These are phyloP conservation scores for Syzygium jambos DNA, from an alignment of 345 rosid species.

Conservation along the genomic window DNA sequence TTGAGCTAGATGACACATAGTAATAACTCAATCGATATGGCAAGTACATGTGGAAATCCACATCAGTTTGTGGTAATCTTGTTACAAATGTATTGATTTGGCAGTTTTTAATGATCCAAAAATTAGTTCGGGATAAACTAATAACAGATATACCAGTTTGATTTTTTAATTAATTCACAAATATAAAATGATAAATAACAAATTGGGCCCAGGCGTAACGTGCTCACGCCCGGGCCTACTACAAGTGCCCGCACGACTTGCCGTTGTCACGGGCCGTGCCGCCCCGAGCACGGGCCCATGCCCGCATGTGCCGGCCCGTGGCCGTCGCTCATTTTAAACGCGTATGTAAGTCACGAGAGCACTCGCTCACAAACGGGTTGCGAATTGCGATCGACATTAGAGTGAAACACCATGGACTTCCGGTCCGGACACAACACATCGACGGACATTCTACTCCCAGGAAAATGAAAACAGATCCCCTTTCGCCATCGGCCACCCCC, in stretches of 20 bases:
- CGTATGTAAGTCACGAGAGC: neutral
- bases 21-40: too few species aligned
- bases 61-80: too few species aligned
- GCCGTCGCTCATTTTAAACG: neutral
- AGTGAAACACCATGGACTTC: neutral
- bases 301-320: neutral
- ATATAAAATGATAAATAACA: neutral
- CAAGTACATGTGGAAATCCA: too few species aligned
- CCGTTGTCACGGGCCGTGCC: neutral
- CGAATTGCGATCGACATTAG: neutral
- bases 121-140: too few species aligned
- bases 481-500: neutral
- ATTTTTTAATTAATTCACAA: too few species aligned
- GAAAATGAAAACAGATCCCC: neutral
- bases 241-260: neutral
- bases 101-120: too few species aligned
- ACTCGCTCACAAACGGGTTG: neutral
- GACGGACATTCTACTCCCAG: neutral
- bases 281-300: neutral
- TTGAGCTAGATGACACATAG: rapidly evolving
- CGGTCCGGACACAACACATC: neutral
- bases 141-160: too few species aligned
- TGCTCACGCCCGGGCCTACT: too few species aligned
- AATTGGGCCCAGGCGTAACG: neutral
- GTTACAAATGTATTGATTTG: too few species aligned